phyloP scores from a whole-genome alignment of 306 rosid genomes.

The Corylus avellana region DNA sequence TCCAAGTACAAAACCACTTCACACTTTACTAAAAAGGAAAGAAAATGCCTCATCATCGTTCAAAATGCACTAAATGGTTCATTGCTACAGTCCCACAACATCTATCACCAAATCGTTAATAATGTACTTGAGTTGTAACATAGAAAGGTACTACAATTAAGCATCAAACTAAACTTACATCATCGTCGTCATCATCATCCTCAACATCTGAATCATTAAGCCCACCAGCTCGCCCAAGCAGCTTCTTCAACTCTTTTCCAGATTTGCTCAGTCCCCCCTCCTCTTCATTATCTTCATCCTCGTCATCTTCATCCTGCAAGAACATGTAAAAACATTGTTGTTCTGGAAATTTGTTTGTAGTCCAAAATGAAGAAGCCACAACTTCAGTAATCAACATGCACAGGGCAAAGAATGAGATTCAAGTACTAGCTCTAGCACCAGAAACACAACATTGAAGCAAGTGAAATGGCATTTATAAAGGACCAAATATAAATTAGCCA shows the following conservation, averaged over 20 bases:
- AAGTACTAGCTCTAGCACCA: not conserved
- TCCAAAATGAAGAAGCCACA: not conserved
- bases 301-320: constrained; percentile 80
- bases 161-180: constrained; percentile 38
- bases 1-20: not conserved
- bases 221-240: constrained; percentile 74
- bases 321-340: not conserved
- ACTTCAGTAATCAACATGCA: not conserved
- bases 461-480: not conserved
- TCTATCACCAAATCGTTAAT: not conserved
- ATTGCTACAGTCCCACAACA: not conserved
- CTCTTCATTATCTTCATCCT: constrained; percentile 78
- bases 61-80: not conserved
- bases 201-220: constrained; percentile 83
- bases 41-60: not conserved
- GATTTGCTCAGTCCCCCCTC: constrained; percentile 88
- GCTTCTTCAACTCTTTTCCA: constrained; percentile 92
- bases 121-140: not conserved
- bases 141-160: not conserved
- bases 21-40: not conserved
- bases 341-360: too few species aligned
- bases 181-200: constrained; percentile 65
- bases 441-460: not conserved
- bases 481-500: not conserved
- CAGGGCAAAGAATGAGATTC: not conserved